Base-by-base conservation (phyloP, 2,329 filamentous ascomycete genomes). In the Diatrype stigma region DNA sequence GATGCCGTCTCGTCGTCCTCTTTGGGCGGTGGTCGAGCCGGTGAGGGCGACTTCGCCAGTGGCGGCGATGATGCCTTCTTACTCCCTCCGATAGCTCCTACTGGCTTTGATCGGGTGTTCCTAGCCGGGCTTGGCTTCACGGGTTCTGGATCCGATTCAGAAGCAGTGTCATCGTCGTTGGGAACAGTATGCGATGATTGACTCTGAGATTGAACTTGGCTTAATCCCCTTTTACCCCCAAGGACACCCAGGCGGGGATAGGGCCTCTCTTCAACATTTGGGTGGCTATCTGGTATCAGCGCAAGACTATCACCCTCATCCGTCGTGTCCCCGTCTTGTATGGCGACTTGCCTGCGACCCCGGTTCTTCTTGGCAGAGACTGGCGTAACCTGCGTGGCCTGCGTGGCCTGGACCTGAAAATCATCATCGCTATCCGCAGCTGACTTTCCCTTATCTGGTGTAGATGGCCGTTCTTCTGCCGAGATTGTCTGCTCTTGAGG, bases 351-450 rank as follows among this genome's bases (percentile, higher is more conserved):
- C 16, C 8, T 8, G 45, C 51, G 32, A 50, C 47, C 45, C 52
- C 55, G 23, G 62, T 68, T 42, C 58, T 53, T 28, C 60, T 57
- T 12, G 54, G 57, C 38, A 72, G 62, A 40, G n/a, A n/a, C n/a
- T 66, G 67, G 70, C 3, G 77, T n/a, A n/a, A n/a, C n/a, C n/a
- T n/a, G n/a, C n/a, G n/a, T n/a, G n/a, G n/a, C n/a, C n/a, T n/a
- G 77, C 1, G 76, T 78, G 19, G 69, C 65, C 52, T 79, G 78
- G 7, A 79, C 67, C 54, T 81, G 73, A 45, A 80, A 81, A 50
- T 78, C 77, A n/a, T 75, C 74, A 11, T 76, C 71, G 3, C 68
- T 68, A 19, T 67, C 62, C n/a, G 55, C 54, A 21, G 46, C 48
- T 23, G 56, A 56, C 5, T 56, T 54, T 12, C 45, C 48, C 28